Base-by-base conservation (phyloP, 768 basidiomycete species). In the Clitopilus hobsonii region DNA sequence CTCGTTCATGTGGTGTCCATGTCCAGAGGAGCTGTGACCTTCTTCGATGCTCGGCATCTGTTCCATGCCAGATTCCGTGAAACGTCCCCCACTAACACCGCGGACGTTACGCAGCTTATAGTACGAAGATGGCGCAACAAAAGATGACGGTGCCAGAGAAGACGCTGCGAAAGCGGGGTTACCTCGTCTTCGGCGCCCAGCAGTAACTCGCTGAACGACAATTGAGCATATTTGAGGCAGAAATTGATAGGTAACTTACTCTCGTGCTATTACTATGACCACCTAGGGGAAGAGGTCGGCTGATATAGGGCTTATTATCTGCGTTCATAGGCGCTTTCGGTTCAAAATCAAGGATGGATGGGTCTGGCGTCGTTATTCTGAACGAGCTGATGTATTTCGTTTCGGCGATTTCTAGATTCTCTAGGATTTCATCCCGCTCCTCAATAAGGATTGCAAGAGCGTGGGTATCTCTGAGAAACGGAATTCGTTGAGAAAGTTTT, bases 391-490 rank as follows among this genome's bases (percentile, higher is more conserved):
- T 89, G 62, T 91, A 94, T 61, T 78, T 81, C 10, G 86, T 82
- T 71, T 91, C 90, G 10, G 89, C 88, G 52, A 86, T 81, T 71
- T 93, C 90, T 7, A 93, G 75, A 57, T 88, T 84, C 60, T 89
- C 85, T n/a, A 93, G 69, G 20, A 91, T 82, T 62, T 81, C 78
- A 58, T 91, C 89, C 25, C 91, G 78, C 64, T 91, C 85, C 41
- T 84, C 82, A 38, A 92, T 88, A 25, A 92, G 79, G 5, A 81
- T 59, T 0, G 84, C 81, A n/a, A 92, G 72, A 3, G 75, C 75
- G 13, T 79, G 77, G 0, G 88, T 91, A 62, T 91, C 86, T 23
- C 89, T 92, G 56, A 25, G 53, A 56, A 22, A 29, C 6, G 22
- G 24, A 48, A 52, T 53, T 58, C 24, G 56, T 51, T 54, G 27